A percentile compares a stretch with the other conserved stretches of the same genome.
These are phyloP conservation scores for Cercophora newfieldiana DNA, from an alignment of 495 filamentous ascomycete genomes.

Conservation along the genomic window DNA sequence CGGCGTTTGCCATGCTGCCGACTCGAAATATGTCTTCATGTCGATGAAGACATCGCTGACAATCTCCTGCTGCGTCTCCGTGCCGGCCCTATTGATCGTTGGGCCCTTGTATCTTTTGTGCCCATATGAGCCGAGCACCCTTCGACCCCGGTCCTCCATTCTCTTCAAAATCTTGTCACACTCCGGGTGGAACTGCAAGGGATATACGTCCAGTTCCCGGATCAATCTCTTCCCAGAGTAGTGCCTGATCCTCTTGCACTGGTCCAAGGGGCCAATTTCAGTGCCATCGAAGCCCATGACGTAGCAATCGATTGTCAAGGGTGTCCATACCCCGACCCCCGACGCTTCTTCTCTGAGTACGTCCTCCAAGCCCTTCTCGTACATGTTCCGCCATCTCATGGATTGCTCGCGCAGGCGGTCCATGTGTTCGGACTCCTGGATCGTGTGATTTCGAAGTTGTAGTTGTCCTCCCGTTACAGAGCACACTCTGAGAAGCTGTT, in stretches of 20 bases:
- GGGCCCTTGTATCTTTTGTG: background rate
- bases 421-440: background rate
- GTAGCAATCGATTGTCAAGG: conserved; percentile 32
- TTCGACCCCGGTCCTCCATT: background rate
- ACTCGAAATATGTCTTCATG: background rate
- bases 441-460: conserved; percentile 7
- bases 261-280: conserved; percentile 35
- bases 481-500: conserved; percentile 31
- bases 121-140: background rate
- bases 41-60: background rate
- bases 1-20: too few relatives aligned
- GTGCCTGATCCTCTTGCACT: conserved; percentile 25
- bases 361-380: background rate
- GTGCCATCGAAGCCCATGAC: conserved; percentile 41
- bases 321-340: conserved; percentile 24
- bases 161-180: background rate
- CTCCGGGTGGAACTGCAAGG: conserved; percentile 10
- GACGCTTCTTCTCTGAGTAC: background rate
- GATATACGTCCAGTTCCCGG: conserved; percentile 36
- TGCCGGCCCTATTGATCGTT: background rate
- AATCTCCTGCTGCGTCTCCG: background rate
- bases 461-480: conserved; percentile 29
- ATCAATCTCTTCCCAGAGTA: conserved; percentile 39
- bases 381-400: background rate
- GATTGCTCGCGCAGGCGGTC: background rate